Evolutionary conservation across 2,329 filamentous ascomycete species (phyloP), one percentile per base, ranked within the genome.

Genomic region (Talaromyces verruculosus): DNA sequence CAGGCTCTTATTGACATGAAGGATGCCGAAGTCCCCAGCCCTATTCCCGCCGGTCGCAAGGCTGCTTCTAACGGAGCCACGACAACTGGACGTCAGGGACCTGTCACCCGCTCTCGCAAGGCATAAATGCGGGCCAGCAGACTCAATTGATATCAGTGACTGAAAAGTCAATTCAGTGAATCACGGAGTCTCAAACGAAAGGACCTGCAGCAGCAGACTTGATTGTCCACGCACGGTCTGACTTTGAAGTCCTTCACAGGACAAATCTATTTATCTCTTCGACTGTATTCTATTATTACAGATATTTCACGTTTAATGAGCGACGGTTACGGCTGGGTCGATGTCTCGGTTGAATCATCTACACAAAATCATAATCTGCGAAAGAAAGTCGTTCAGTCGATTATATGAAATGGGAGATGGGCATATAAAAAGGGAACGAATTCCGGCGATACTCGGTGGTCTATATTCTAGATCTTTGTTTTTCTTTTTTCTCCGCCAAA

Each of bases 1-100:
- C 95, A 94, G 84, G 88, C 89, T 67, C 82, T 95, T 61, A 91
- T 94, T 72, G 93, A 96, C 78, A 92, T 93, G 82, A 91, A 91
- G 77, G 86, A 88, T 74, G 86, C 90, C 75, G 85, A 91, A 75
- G 81, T 89, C 67, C 85, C 69, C 47, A 70, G 72, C 45, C 64
- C 69, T 59, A 67, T 72, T 53, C 43, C 57, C 67, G 71, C 71
- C 61, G 61, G 57, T 22, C 51, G 45, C 25, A 30, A 58, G 53
- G 49, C 30, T 53, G 35, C 59, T 47, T 37, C 69, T 22, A 79
- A 77, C 67, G 76, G 74, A 33, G 65, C 69, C 13, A 75, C 79
- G 33, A 72, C 79, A 19, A 78, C 74, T 47, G 79, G 74, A 51
- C 77, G 80, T 63, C 75, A 78, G 62, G 79, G 80, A 49, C 78